Evolutionary conservation across 352 stramenopile species (phyloP).

Genomic region (Phytophthora fragariae): DNA sequence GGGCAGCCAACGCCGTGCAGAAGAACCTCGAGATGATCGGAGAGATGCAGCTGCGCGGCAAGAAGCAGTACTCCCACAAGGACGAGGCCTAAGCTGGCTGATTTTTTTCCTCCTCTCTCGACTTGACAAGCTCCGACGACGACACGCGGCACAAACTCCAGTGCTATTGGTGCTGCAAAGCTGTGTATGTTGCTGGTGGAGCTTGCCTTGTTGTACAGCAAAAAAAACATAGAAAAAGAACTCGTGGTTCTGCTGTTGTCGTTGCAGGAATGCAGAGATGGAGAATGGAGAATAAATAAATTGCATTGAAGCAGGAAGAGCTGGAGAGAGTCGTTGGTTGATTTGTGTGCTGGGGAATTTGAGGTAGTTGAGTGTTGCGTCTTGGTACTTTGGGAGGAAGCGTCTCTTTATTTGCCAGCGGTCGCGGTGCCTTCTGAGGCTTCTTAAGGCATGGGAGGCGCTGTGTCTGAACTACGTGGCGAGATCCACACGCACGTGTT

Average conservation of each 20-base stretch:
- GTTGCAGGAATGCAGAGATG: neutral
- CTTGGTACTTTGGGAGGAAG: neutral
- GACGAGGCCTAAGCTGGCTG: constrained; percentile 47
- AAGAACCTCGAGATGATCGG: constrained; percentile 92
- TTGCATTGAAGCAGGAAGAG: constrained; percentile 25
- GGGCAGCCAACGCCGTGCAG: constrained; percentile 78
- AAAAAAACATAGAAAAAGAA: constrained; percentile 36
- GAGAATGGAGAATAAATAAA: constrained; percentile 33
- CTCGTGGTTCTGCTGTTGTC: constrained; percentile 9
- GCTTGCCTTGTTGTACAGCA: neutral
- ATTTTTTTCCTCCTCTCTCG: constrained; percentile 7
- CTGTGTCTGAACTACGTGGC: constrained; percentile 71
- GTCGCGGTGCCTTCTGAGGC: constrained; percentile 4
- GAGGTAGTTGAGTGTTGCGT: neutral
- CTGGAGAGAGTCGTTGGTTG: neutral
- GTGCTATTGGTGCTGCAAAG: neutral
- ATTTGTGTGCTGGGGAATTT: neutral
- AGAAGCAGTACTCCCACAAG: constrained; percentile 88
- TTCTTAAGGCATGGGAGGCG: constrained; percentile 58
- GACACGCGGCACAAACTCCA: neutral
- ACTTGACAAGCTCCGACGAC: neutral
- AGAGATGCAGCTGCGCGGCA: constrained; percentile 89
- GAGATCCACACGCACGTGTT: constrained; percentile 72
- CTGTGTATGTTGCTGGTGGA: neutral
- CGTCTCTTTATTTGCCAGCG: constrained; percentile 20